These are phyloP conservation scores for Fusarium circinatum DNA, from an alignment of 2,329 filamentous ascomycete species.

Conservation along the genomic window DNA sequence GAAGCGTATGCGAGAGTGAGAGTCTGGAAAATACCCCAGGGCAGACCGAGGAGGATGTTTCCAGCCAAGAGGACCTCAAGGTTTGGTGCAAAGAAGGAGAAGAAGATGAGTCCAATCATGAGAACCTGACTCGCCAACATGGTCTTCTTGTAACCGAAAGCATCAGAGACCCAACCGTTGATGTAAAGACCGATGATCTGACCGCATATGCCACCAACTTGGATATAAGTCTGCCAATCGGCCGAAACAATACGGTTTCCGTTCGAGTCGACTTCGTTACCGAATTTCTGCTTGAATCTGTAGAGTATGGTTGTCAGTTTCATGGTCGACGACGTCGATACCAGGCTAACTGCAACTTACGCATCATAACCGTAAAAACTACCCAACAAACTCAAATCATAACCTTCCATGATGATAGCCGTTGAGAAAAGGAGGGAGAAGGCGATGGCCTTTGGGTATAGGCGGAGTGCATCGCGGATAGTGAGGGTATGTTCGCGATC, in stretches of 20 bases:
- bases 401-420: conserved; percentile 52
- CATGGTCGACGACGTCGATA: conserved; percentile 9
- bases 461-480: conserved; percentile 49
- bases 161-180: conserved; percentile 21
- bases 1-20: conserved; percentile 60
- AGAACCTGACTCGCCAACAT: conserved; percentile 52
- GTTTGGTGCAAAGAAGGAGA: conserved; percentile 58
- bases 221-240: conserved; percentile 24
- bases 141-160: conserved; percentile 19
- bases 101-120: conserved; percentile 58
- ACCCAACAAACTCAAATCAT: conserved; percentile 43
- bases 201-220: conserved; percentile 24
- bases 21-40: conserved; percentile 59
- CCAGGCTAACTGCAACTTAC: conserved; percentile 46
- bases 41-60: conserved; percentile 58
- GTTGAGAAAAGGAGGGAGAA: conserved; percentile 53
- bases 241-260: conserved; percentile 11
- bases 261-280: conserved; percentile 14
- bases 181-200: conserved; percentile 21
- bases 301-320: conserved; percentile 23
- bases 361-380: conserved; percentile 42
- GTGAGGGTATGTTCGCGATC: conserved; percentile 46
- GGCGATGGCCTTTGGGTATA: conserved; percentile 51
- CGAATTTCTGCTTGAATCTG: conserved; percentile 23
- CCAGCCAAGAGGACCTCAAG: conserved; percentile 54